A percentile compares a stretch with the other conserved stretches of the same genome.
phyloP scores from a whole-genome alignment of 192 early-diverging fungal species.

The Gaertneriomyces semiglobifer region DNA sequence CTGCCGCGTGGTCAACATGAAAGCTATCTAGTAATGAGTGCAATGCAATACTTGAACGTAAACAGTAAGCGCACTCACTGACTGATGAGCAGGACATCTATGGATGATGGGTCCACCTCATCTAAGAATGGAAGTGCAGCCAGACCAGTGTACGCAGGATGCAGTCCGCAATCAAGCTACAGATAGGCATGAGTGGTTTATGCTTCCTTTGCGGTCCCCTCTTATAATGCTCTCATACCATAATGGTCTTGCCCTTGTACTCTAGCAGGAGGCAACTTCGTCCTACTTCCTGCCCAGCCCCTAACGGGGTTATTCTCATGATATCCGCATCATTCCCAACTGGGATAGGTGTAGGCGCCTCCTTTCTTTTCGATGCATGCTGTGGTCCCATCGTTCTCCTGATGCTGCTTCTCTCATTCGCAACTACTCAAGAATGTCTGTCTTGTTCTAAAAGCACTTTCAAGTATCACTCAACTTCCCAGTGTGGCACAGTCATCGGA shows the following conservation, averaged over 20 bases:
- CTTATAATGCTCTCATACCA: slow-evolving; percentile 44
- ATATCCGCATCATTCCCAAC: slow-evolving; percentile 66
- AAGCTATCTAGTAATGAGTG: slow-evolving; percentile 56
- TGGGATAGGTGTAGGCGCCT: slow-evolving; percentile 21
- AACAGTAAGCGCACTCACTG: slow-evolving; percentile 57
- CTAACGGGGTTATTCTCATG: slow-evolving; percentile 86
- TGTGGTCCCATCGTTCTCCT: too few relatives aligned
- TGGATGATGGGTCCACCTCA: slow-evolving; percentile 79
- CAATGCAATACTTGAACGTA: slow-evolving; percentile 2
- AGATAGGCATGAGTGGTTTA: not conserved
- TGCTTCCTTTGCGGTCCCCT: not conserved
- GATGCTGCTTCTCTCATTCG: too few relatives aligned
- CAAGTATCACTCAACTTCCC: too few relatives aligned
- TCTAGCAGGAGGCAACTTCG: slow-evolving; percentile 87
- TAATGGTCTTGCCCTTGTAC: slow-evolving; percentile 93
- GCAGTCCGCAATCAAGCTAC: slow-evolving; percentile 92
- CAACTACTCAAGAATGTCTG: too few relatives aligned
- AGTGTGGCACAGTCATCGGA: too few relatives aligned
- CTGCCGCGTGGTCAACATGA: slow-evolving; percentile 95
- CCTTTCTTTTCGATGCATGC: slow-evolving; percentile 21
- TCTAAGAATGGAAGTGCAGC: slow-evolving; percentile 93
- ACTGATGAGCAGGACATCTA: slow-evolving; percentile 90
- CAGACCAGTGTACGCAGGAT: slow-evolving; percentile 89
- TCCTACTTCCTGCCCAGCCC: slow-evolving; percentile 97
- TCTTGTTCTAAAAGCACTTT: too few relatives aligned